Conservation (phyloP, 2,329 filamentous ascomycete species). For the Fusarium incarnatum region DNA sequence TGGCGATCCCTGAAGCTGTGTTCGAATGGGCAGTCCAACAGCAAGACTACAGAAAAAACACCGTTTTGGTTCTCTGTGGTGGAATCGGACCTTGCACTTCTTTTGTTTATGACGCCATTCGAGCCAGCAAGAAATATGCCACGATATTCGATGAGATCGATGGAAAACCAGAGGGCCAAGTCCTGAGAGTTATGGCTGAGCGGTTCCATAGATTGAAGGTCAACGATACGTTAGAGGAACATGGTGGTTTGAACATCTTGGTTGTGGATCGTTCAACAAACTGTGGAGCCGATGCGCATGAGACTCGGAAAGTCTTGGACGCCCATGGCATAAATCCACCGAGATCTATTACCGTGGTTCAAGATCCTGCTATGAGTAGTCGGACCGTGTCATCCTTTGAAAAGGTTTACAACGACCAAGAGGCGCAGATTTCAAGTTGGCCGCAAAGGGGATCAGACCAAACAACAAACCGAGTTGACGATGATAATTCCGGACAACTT, state of each 20-base stretch:
- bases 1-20: constrained; percentile 19
- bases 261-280: not conserved
- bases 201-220: not conserved
- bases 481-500: not conserved
- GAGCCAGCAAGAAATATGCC: constrained; percentile 2
- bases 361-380: constrained; percentile 27
- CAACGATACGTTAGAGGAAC: rapidly evolving
- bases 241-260: not conserved
- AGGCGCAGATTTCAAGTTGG: not conserved
- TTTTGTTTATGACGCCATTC: constrained; percentile 23
- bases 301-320: not conserved
- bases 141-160: not conserved
- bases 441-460: not conserved
- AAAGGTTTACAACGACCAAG: rapidly evolving
- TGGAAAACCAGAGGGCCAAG: constrained; percentile 14
- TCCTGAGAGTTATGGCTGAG: constrained; percentile 14
- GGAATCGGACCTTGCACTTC: constrained; percentile 11
- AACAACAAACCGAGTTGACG: rapidly evolving
- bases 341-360: constrained; percentile 1
- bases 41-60: not conserved
- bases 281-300: constrained; percentile 3
- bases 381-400: not conserved
- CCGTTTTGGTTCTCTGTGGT: constrained; percentile 4
- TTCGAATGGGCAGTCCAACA: constrained; percentile 10
- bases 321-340: rapidly evolving